Evolutionary conservation across 176 grass and related monocot species (phyloP).

Genomic region (Otatea glauca): DNA sequence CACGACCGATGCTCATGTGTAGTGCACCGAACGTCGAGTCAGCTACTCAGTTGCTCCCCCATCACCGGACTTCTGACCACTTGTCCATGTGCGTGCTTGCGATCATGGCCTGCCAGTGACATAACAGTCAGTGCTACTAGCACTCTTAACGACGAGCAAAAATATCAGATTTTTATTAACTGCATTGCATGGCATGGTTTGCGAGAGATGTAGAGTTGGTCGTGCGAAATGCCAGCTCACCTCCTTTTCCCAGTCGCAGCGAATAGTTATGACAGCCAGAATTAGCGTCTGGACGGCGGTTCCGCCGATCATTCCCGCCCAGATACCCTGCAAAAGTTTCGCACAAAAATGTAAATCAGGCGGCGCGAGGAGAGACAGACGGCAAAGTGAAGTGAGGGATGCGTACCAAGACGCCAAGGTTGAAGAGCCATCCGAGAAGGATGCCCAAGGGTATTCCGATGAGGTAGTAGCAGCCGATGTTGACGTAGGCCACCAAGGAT

Average conservation of each 20-base stretch:
- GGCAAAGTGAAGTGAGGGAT: background rate
- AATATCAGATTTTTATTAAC: background rate
- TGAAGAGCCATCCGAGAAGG: constrained; percentile 77
- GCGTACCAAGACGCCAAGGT: constrained; percentile 83
- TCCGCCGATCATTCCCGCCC: constrained; percentile 92
- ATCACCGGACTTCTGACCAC: constrained; percentile 42
- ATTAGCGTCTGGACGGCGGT: constrained; percentile 87
- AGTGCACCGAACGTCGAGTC: background rate
- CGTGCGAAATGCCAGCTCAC: constrained; percentile 10
- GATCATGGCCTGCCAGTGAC: constrained; percentile 57
- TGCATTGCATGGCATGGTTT: background rate
- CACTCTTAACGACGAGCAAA: background rate
- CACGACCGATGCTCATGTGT: background rate
- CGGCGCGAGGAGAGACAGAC: too few species aligned
- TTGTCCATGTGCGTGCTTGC: constrained; percentile 71
- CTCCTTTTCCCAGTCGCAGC: constrained; percentile 91
- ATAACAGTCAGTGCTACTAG: background rate
- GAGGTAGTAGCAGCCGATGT: constrained; percentile 84
- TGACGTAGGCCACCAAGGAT: constrained; percentile 82
- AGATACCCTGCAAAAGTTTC: constrained; percentile 63
- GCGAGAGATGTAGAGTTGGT: background rate
- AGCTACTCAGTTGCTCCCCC: background rate
- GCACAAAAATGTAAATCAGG: background rate
- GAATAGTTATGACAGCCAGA: constrained; percentile 66
- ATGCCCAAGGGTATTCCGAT: constrained; percentile 84